Percentiles rank a stretch among this genome's conserved stretches.
Evolutionary conservation across 306 rosid genomes (phyloP).

Genomic region (Dalbergia oliveri): DNA sequence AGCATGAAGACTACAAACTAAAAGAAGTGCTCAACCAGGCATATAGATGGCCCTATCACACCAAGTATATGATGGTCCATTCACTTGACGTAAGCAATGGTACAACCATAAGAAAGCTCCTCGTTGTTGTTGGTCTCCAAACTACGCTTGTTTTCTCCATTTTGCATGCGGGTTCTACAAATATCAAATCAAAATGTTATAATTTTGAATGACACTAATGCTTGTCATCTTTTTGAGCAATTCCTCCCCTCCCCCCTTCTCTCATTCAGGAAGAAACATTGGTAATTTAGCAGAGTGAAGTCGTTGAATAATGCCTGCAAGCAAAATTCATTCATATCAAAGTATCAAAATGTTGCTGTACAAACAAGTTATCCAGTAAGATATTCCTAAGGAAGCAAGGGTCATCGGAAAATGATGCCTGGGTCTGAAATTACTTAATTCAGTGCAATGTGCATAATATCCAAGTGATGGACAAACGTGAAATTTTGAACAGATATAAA

Average conservation of each 20-base stretch:
- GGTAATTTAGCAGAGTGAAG: slow-evolving; percentile 16
- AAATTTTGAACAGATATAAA: background rate
- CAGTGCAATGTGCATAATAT: slow-evolving; percentile 1
- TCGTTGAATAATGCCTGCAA: background rate
- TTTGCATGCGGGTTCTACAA: slow-evolving; percentile 52
- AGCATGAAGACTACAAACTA: no score
- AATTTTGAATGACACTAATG: slow-evolving; percentile 7
- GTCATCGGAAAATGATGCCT: background rate
- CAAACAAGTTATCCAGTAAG: background rate
- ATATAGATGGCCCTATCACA: no score
- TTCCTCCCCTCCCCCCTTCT: background rate
- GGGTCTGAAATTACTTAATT: slow-evolving; percentile 29
- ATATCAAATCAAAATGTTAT: slow-evolving; percentile 37
- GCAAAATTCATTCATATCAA: background rate
- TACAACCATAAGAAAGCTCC: slow-evolving; percentile 59
- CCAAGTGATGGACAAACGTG: background rate
- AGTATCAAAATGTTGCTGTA: background rate
- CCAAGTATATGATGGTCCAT: no score
- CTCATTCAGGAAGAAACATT: background rate
- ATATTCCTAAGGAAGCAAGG: background rate
- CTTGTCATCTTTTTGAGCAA: background rate
- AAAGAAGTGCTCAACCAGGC: no score
- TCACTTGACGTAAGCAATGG: no score
- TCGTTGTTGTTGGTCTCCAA: slow-evolving; percentile 48
- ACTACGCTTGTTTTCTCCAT: slow-evolving; percentile 47